A percentile compares a stretch with the other conserved stretches of the same genome.
These are phyloP conservation scores for Spathaspora arborariae DNA, from an alignment of 805 yeast genomes.

Conservation along the genomic window DNA sequence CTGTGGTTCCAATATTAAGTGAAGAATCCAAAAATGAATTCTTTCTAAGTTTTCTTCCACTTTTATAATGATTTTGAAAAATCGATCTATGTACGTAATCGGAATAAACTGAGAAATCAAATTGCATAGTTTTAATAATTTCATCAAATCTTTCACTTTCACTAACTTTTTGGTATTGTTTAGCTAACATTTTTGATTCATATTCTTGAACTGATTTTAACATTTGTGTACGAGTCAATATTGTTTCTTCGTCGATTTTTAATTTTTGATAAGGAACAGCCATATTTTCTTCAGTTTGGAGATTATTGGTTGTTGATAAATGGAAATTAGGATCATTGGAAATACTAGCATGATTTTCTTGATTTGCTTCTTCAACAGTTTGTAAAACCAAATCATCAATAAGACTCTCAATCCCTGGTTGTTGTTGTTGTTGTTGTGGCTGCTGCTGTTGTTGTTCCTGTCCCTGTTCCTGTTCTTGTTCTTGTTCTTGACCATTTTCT, in stretches of 20 bases:
- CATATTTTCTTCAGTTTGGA: background rate
- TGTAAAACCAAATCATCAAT: conserved; percentile 5
- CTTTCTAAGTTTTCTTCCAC: background rate
- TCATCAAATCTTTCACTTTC: background rate
- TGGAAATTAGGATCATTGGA: conserved; percentile 6
- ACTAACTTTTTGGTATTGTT: background rate
- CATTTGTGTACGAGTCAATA: background rate
- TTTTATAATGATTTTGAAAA: background rate
- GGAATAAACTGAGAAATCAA: background rate
- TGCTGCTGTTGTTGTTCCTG: background rate
- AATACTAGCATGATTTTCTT: background rate
- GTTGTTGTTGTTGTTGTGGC: background rate
- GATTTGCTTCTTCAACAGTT: background rate
- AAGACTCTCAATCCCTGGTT: background rate
- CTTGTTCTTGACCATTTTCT: background rate
- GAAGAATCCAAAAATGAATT: background rate
- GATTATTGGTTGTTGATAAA: conserved; percentile 1
- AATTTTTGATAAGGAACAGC: background rate
- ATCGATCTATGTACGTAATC: background rate
- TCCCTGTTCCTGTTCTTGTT: background rate
- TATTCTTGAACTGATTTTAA: background rate
- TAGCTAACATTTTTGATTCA: conserved; percentile 1
- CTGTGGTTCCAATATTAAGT: background rate
- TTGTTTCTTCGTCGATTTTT: background rate
- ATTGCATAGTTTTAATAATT: background rate